Evolutionary conservation across 163 green algal genomes (phyloP), one percentile per base, ranked within the genome.

Genomic region (Scenedesmus sp.): DNA sequence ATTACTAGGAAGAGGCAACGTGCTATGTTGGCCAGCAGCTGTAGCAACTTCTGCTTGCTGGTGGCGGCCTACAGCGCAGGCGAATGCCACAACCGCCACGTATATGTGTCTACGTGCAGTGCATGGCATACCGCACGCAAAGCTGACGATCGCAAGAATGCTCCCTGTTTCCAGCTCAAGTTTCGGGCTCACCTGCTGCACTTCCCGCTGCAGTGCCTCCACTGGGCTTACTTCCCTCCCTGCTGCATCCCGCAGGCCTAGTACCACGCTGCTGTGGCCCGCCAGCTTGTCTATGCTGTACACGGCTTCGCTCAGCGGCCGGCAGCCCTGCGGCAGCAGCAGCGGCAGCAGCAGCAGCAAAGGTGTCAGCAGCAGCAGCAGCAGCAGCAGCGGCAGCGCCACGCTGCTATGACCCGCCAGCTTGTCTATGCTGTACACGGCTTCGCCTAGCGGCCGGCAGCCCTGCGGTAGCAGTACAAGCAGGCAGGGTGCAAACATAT

Each of bases 281-380:
- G 91, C 82, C 5, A 89, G 83, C 34, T 88, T 46, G 10, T 92
- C 90, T 15, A 95, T 76, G 12, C 59, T 92, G 84, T 92, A 94
- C 4, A 84, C 79, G 23, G 73, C 16, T 2, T 74, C 56, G 20
- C 59, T 84, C 73, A 96, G 83, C 5, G 95, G 91, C 46, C 94
- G 87, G 86, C 94, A 96, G 18, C 94, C 94, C 93, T 96, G 88
- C 77, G 59, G 34, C 77, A 60, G 26, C 84, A 79, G 59, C 23
- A 56, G 56, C 18, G 18, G 76, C 54, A 57, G 73, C 18, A 46
- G 88, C 18, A 54, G 76, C 54, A 57, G 73, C 18, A 23, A 15
- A 15, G 62, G 34, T 46, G 34, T 46, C 34, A 46, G 34, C 34
- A 46, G 34, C 34, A 46, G 34, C 34, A 46, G 34, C 34, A 46